phyloP scores from a whole-genome alignment of 495 filamentous ascomycete species.

The Trichoderma virens region DNA sequence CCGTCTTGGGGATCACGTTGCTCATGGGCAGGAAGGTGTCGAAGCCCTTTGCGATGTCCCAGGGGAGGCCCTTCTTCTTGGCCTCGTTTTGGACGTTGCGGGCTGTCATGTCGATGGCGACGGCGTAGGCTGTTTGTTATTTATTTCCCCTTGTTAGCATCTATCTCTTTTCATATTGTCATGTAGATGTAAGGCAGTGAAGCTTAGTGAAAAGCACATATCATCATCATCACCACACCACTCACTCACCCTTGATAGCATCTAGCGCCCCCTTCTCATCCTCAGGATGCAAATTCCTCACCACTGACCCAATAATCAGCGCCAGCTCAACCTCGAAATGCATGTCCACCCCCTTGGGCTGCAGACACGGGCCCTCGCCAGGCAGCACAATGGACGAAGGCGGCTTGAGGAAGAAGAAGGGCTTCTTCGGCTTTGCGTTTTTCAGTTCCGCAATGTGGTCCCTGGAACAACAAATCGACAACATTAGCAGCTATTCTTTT shows the following conservation, averaged over 20 bases:
- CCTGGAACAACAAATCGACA: slow-evolving; percentile 38
- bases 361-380: slow-evolving; percentile 69
- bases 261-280: slow-evolving; percentile 57
- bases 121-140: slow-evolving; percentile 56
- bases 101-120: slow-evolving; percentile 89
- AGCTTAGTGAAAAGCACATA: too few relatives aligned
- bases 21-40: slow-evolving; percentile 91
- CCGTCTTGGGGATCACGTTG: slow-evolving; percentile 64
- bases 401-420: slow-evolving; percentile 99
- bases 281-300: slow-evolving; percentile 63
- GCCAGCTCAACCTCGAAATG: slow-evolving; percentile 96
- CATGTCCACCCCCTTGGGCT: slow-evolving; percentile 69
- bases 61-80: slow-evolving; percentile 94
- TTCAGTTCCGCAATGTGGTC: slow-evolving; percentile 93
- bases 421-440: slow-evolving; percentile 75
- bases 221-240: background rate
- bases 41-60: slow-evolving; percentile 92
- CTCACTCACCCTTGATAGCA: slow-evolving; percentile 45
- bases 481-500: background rate
- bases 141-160: background rate
- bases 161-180: slow-evolving; percentile 11
- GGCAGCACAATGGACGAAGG: slow-evolving; percentile 73
- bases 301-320: slow-evolving; percentile 70
- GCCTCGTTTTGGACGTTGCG: slow-evolving; percentile 91
- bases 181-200: background rate